These are phyloP conservation scores for Wallacemonas sp. DNA, from an alignment of 208 protist species.

Conservation along the genomic window DNA sequence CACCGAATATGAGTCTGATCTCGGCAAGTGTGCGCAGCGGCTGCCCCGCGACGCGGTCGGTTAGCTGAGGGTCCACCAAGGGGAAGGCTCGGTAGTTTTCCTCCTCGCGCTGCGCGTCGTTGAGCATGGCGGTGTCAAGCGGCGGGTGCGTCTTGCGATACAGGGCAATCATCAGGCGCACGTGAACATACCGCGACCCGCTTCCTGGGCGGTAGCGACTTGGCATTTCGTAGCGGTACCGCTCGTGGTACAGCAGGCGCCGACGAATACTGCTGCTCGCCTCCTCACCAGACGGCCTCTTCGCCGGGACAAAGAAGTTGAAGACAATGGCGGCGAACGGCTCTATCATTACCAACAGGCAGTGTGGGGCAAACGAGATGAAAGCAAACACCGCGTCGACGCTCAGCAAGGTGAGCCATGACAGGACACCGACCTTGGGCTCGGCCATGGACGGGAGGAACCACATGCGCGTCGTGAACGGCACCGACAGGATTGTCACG, in stretches of 20 bases:
- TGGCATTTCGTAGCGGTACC: constrained; percentile 27
- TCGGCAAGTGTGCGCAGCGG: background rate
- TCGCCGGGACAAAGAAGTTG: constrained; percentile 48
- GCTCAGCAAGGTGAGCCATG: constrained; percentile 58
- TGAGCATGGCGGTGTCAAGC: constrained; percentile 38
- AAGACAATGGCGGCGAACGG: constrained; percentile 63
- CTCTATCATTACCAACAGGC: constrained; percentile 56
- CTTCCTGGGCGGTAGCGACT: constrained; percentile 40
- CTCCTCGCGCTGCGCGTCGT: constrained; percentile 55
- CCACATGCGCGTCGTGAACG: constrained; percentile 77
- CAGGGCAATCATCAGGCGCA: constrained; percentile 45
- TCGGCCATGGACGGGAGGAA: constrained; percentile 77
- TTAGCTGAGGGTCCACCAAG: constrained; percentile 27
- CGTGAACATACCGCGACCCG: constrained; percentile 60
- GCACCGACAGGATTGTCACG: constrained; percentile 49
- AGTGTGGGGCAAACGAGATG: constrained; percentile 54
- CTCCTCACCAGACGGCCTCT: constrained; percentile 18
- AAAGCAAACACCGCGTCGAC: constrained; percentile 45
- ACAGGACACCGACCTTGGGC: constrained; percentile 51
- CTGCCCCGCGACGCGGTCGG: constrained; percentile 9
- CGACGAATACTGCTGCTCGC: constrained; percentile 53
- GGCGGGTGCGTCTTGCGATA: constrained; percentile 58
- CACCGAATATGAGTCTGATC: background rate
- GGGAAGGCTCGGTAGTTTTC: constrained; percentile 80
- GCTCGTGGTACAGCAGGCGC: constrained; percentile 55